phyloP scores from a whole-genome alignment of 164 flowering plant species.

The Tinospora cordifolia region DNA sequence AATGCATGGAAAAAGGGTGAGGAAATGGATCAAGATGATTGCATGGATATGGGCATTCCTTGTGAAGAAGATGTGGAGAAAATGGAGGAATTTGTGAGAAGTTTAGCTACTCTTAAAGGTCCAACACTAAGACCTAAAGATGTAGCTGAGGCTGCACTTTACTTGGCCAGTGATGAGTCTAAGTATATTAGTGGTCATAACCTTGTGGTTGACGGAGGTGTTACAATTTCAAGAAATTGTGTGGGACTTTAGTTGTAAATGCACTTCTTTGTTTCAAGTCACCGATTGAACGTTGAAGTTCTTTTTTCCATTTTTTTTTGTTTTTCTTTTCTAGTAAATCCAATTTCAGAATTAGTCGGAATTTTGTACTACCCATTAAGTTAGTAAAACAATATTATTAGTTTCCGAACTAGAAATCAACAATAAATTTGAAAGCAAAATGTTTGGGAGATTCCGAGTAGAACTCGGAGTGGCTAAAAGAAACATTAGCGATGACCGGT shows the following conservation, averaged over 20 bases:
- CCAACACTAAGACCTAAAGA: slow-evolving; percentile 43
- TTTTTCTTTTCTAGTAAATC: no score
- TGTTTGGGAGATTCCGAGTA: no score
- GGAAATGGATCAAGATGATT: slow-evolving; percentile 25
- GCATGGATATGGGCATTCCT: slow-evolving; percentile 27
- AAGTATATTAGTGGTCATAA: slow-evolving; percentile 77
- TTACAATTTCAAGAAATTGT: slow-evolving; percentile 61
- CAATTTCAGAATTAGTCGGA: no score
- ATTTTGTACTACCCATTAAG: no score
- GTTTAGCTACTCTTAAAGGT: slow-evolving; percentile 47
- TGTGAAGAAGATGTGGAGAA: slow-evolving; percentile 49
- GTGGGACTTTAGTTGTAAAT: slow-evolving; percentile 9
- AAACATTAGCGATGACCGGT: no score
- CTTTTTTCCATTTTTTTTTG: no score
- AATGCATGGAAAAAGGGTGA: slow-evolving; percentile 53
- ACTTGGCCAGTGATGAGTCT: slow-evolving; percentile 72
- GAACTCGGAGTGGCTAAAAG: no score
- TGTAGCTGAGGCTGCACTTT: slow-evolving; percentile 73
- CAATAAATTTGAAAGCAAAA: no score
- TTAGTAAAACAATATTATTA: no score
- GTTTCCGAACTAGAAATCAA: no score
- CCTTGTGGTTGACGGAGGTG: slow-evolving; percentile 75
- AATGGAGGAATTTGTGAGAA: slow-evolving; percentile 69
- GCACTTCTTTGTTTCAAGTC: no score
- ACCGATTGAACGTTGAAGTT: no score